Evolutionary conservation across 129 eudicot genomes (phyloP).

Genomic region (Oenanthe sinensis): DNA sequence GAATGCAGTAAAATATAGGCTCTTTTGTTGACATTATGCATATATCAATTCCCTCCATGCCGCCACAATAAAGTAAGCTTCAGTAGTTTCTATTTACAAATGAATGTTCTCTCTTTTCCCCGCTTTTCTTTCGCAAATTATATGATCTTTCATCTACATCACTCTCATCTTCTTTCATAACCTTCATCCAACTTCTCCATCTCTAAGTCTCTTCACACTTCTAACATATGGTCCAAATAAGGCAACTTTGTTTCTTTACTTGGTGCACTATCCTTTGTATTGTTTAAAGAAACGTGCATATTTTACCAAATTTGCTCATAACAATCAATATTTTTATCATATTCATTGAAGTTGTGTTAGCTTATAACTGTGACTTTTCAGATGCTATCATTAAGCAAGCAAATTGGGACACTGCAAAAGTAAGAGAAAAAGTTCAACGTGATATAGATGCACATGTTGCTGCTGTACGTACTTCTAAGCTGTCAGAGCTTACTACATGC

Average conservation of each 20-base stretch:
- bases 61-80: background rate
- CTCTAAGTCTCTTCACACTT: no score
- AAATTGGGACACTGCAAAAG: constrained; percentile 76
- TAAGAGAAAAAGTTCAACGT: constrained; percentile 60
- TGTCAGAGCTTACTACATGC: constrained; percentile 61
- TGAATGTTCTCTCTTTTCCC: background rate
- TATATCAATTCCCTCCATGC: background rate
- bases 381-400: constrained; percentile 77
- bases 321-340: background rate
- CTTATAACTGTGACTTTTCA: constrained; percentile 17
- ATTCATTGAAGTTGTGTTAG: background rate
- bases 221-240: no score
- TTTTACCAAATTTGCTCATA: background rate
- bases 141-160: no score
- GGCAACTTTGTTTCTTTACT: background rate
- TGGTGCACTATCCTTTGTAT: background rate
- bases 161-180: no score
- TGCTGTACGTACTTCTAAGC: constrained; percentile 60
- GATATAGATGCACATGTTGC: constrained; percentile 76
- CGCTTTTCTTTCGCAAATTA: no score
- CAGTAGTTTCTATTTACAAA: background rate
- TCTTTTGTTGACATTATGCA: background rate
- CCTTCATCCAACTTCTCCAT: no score
- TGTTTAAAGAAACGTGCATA: background rate
- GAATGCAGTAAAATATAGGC: background rate